A percentile compares a stretch with the other conserved stretches of the same genome.
Conservation (phyloP, 257 asterid species). For the Solanum pimpinellifolium region DNA sequence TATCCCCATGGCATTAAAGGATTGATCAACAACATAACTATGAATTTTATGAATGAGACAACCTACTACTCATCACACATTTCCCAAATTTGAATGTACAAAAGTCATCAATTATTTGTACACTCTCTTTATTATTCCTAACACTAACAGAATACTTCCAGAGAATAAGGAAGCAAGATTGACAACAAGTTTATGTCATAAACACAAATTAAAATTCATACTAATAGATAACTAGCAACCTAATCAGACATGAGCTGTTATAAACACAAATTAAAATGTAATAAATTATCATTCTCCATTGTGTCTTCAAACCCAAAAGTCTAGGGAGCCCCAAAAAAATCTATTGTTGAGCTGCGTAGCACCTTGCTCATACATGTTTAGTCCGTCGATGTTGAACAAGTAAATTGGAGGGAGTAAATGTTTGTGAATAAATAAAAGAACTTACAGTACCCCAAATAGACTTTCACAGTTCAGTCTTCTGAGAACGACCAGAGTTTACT, state of each 20-base stretch:
- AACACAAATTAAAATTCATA: too few species aligned
- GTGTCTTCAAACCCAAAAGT: neutral
- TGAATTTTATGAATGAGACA: slow-evolving; percentile 16
- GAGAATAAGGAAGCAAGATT: slow-evolving; percentile 1
- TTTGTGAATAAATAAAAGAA: neutral
- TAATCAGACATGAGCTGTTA: too few species aligned
- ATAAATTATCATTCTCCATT: neutral
- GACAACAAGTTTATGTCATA: slow-evolving; percentile 23
- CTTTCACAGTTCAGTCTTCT: too few species aligned
- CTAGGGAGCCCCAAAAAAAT: neutral
- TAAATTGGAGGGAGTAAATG: too few species aligned
- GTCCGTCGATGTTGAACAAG: too few species aligned
- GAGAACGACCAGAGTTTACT: too few species aligned
- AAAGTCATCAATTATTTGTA: neutral
- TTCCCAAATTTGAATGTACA: slow-evolving; percentile 8
- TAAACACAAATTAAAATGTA: slow-evolving; percentile 18
- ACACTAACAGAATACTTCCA: neutral
- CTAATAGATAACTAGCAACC: too few species aligned
- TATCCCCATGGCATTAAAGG: slow-evolving; percentile 8
- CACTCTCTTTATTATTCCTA: neutral
- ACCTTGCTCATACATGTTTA: too few species aligned
- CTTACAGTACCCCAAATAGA: too few species aligned
- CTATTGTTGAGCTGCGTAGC: neutral
- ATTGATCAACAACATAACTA: too few species aligned
- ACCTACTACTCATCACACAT: slow-evolving; percentile 29